A percentile compares a stretch with the other conserved stretches of the same genome.
Evolutionary conservation across 2,329 filamentous ascomycete species (phyloP).

Genomic region (Trichoderma hamatum): DNA sequence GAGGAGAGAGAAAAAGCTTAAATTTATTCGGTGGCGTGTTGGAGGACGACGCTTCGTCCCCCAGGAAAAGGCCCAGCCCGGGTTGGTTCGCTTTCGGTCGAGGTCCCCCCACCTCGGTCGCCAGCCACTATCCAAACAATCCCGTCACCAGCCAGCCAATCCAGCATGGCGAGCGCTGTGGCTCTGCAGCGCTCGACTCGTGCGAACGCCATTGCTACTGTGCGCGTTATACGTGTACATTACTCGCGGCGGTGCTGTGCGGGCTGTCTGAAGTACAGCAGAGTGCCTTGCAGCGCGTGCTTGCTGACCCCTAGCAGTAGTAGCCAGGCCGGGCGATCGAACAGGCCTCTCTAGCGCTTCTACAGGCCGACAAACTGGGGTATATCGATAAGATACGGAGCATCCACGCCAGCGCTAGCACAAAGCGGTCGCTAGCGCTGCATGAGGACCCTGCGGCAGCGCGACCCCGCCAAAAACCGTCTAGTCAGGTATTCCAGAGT

Average conservation of each 20-base stretch:
- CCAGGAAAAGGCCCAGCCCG: constrained; percentile 21
- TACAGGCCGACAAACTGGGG: constrained; percentile 26
- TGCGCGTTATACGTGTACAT: constrained; percentile 1
- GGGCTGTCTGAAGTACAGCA: constrained; percentile 9
- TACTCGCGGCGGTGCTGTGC: constrained; percentile 4
- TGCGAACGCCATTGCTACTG: constrained; percentile 13
- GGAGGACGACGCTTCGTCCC: constrained; percentile 4
- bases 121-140: background rate
- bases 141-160: background rate
- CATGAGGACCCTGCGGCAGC: constrained; percentile 26
- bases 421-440: constrained; percentile 17
- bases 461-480: constrained; percentile 6
- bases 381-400: constrained; percentile 31
- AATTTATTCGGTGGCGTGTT: constrained; percentile 15
- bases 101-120: constrained; percentile 9
- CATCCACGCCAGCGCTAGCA: constrained; percentile 20
- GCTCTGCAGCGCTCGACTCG: background rate
- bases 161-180: background rate
- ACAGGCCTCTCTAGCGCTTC: constrained; percentile 15
- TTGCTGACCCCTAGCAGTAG: background rate
- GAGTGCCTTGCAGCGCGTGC: constrained; percentile 18
- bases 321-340: background rate
- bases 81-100: constrained; percentile 9
- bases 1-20: background rate
- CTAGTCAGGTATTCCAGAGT: background rate